Evolutionary conservation across 352 stramenopile genomes (phyloP), one percentile per base, ranked within the genome.

Genomic region (Aphanomyces euteiches): DNA sequence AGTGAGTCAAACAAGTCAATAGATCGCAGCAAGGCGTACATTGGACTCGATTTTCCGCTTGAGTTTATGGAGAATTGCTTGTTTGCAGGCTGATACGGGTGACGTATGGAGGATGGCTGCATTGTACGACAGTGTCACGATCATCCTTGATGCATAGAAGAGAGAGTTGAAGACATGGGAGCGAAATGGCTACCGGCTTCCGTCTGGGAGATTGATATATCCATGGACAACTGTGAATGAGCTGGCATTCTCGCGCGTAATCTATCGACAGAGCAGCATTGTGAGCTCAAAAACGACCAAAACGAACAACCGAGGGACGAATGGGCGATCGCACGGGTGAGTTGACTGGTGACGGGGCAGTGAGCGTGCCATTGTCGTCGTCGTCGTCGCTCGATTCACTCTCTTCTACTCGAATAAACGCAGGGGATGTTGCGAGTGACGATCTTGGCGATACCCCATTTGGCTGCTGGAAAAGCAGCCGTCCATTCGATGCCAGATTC

Each of bases 401-500:
- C 37, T 70, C 64, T 19, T 19, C 45, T 4, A 70, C 58, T 41
- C 64, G 48, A 15, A 70, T 36, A 47, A 70, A 70, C 12, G 64
- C 36, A 19, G n/a, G 45, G 37, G 28, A 39, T 39, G 57, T 47
- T 10, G 7, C 7, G 28, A 28, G 36, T 17, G 60, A 59, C 8
- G 50, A 58, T 34, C n/a, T 38, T 19, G 50, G 45, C 50, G 50
- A 17, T 13, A 3, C 50, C 17, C 50, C 50, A 41, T 70, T 45
- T 7, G 64, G 43, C 19, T 40, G 34, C 28, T 70, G 64, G 39
- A 70, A 70, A 7, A 60, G 34, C n/a, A 70, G 37, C 38, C 50
- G 56, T n/a, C 64, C 64, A n/a, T 70, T 70, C 12, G 56, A 53
- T 7, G 64, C 64, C n/a, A 70, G 54, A 41, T 5, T 61, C 5